These are phyloP conservation scores for Hypocreales sp. DNA, from an alignment of 2,329 filamentous ascomycete genomes.

Conservation along the genomic window DNA sequence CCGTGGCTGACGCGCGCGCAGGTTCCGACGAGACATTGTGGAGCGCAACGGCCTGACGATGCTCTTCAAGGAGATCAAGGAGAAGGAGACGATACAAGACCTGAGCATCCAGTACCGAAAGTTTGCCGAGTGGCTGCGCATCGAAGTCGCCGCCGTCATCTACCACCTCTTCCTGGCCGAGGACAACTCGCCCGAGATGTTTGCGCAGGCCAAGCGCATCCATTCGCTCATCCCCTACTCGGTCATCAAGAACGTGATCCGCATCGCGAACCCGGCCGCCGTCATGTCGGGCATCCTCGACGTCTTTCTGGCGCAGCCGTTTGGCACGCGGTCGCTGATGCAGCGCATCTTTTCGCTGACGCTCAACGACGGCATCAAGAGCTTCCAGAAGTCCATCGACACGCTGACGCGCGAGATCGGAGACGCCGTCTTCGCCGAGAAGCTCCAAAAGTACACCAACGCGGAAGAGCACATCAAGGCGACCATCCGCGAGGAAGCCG, in stretches of 20 bases:
- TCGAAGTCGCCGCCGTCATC: conserved; percentile 89
- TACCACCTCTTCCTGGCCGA: conserved; percentile 97
- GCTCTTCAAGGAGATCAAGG: conserved; percentile 82
- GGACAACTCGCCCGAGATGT: conserved; percentile 93
- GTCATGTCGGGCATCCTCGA: conserved; percentile 96
- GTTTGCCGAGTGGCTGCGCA: conserved; percentile 94
- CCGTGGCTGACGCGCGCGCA: conserved; percentile 12
- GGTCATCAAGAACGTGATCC: conserved; percentile 89
- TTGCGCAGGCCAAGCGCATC: conserved; percentile 84
- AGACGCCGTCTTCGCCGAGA: conserved; percentile 64
- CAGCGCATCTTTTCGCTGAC: conserved; percentile 91
- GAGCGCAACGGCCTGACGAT: conserved; percentile 72
- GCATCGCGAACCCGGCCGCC: conserved; percentile 87
- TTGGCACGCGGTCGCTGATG: conserved; percentile 76
- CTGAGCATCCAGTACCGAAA: conserved; percentile 93
- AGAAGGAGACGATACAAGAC: conserved; percentile 75
- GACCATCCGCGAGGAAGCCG: conserved; percentile 58
- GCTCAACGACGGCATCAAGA: conserved; percentile 75
- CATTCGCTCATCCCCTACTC: conserved; percentile 91
- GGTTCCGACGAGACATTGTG: conserved; percentile 52
- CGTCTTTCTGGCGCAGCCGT: conserved; percentile 88
- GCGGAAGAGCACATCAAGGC: conserved; percentile 61
- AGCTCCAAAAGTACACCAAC: conserved; percentile 67
- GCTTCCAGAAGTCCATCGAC: conserved; percentile 78
- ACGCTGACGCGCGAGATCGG: conserved; percentile 60